Conservation (phyloP, 73 alveolate species). For the Paramecium tetraurelia region DNA sequence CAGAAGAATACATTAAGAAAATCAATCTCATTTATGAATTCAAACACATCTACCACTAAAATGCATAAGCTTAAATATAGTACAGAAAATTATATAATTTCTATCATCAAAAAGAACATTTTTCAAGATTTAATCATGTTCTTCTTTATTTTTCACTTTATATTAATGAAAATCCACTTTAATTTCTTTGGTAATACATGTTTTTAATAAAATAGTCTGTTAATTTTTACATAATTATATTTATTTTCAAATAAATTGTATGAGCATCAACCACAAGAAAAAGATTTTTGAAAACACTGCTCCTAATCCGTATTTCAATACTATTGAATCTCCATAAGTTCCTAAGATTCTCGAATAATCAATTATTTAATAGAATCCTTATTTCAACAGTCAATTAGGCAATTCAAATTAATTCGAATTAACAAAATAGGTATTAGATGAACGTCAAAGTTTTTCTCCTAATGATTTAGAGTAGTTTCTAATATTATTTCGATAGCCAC, state of each 20-base stretch:
- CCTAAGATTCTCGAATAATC: background rate
- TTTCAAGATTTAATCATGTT: background rate
- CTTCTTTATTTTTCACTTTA: background rate
- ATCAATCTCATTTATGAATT: background rate
- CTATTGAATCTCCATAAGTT: background rate
- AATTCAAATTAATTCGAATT: background rate
- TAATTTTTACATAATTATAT: background rate
- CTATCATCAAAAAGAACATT: background rate
- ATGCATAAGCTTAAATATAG: background rate
- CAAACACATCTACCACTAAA: background rate
- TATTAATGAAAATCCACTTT: background rate
- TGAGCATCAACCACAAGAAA: background rate
- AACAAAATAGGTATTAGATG: background rate
- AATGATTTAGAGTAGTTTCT: background rate
- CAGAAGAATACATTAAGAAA: background rate
- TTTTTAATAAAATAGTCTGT: background rate
- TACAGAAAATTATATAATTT: too few relatives aligned
- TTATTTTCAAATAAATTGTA: background rate
- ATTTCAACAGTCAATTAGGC: background rate
- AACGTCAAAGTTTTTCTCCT: background rate
- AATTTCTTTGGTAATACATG: too few relatives aligned
- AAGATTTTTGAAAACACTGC: background rate
- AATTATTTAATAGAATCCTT: background rate
- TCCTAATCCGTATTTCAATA: background rate
- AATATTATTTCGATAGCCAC: background rate